Base-by-base conservation (phyloP, 1,284 basidiomycete species). In the Cryptococcus sp. region DNA sequence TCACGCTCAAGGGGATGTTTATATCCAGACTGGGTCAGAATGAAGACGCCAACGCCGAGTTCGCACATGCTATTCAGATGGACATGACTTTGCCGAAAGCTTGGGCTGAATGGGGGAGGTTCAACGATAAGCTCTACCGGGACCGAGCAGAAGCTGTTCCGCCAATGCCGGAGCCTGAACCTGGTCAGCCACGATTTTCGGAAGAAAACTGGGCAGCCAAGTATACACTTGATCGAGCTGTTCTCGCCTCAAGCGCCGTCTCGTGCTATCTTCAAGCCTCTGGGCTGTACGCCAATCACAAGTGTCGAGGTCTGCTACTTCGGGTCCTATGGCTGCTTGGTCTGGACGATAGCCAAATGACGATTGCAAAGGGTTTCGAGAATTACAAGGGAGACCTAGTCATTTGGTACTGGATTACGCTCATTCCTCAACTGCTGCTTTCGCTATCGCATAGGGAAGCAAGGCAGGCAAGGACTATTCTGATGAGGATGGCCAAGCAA, bases 1-100 rank as follows among this genome's bases (percentile, higher is more conserved):
- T 92, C 73, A 98, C 94, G n/a, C 79, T 98, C 70, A 99, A 99
- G 77, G 96, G 91, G 47, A 97, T 98, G 91, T 99, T 98, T 78
- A 87, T 97, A 63, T 89, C 91, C 45, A 85, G 88, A 55, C 83
- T 92, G 45, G 85, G 84, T 19, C 84, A 91, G 44, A 84, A 85
- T 59, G 91, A 97, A 14, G 94, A 98, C 21, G 93, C 96, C 32
- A 93, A 90, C 62, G 79, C 83, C 50, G 90, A 93, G 23, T 98
- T 98, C 74, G 88, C 88, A 11, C 88, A 91, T 74, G 93, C 93
- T 32, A 90, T 98, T 36, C 91, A 97, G 72, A 85, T 97, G 75
- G 97, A 99, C 70, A 87, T 97, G 83, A 82, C 81, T 54, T 85
- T 97, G 69, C 85, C 94, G 0, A 98, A 98, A 76, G 91, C 92